Evolutionary conservation across 345 rosid genomes (phyloP).

Genomic region (Syzygium jambos): DNA sequence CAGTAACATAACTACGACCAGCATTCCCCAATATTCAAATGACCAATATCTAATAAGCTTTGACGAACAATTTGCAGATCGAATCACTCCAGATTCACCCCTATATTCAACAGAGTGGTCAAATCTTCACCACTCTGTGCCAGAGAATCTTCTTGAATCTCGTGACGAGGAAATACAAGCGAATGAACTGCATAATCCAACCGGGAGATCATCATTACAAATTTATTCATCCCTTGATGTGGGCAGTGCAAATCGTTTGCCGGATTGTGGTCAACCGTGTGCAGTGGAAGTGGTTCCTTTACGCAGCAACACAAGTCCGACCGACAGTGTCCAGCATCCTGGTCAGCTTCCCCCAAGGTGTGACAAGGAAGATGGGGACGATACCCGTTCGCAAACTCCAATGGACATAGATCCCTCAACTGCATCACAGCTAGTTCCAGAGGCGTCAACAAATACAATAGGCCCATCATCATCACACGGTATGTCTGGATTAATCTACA

Average conservation of each 20-base stretch:
- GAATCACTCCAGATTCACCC: not conserved
- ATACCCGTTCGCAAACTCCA: accelerated
- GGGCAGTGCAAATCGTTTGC: not conserved
- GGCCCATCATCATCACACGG: not conserved
- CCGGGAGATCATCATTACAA: not conserved
- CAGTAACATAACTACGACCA: not conserved
- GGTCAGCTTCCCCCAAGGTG: accelerated
- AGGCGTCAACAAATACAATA: not conserved
- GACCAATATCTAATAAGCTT: not conserved
- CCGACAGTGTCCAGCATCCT: not conserved
- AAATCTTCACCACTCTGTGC: accelerated
- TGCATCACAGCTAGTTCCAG: not conserved
- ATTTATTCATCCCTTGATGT: not conserved
- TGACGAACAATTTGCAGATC: too few species aligned
- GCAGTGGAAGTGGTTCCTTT: accelerated
- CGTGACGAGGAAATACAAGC: not conserved
- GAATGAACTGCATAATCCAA: not conserved
- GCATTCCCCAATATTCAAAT: not conserved
- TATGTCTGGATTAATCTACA: not conserved
- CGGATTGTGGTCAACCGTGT: not conserved
- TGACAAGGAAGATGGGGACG: not conserved
- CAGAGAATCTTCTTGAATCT: not conserved
- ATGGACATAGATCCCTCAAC: not conserved
- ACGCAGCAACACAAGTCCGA: accelerated
- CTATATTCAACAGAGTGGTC: not conserved